Evolutionary conservation across 352 stramenopile species (phyloP), one percentile per base, ranked within the genome.

Genomic region (Phytophthora hibernalis): DNA sequence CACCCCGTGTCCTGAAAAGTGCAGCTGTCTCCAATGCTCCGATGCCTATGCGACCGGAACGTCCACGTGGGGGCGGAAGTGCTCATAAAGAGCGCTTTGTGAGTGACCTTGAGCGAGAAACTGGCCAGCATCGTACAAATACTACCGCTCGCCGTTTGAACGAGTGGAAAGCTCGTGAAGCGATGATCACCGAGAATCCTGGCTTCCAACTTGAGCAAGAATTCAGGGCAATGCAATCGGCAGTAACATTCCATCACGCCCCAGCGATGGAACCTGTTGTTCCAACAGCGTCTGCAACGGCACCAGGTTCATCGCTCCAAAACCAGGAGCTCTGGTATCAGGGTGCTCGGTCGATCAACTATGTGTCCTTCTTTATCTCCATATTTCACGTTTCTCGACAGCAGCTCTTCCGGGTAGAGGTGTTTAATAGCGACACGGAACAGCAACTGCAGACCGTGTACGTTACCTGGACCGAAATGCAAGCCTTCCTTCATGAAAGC

Each of bases 351-450:
- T 75, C 77, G 24, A 65, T 94, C 38, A 74, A 85, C 15, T 78
- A 85, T 51, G 67, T 85, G 28, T 82, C 80, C 28, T 88, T 94
- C 61, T 92, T 92, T 58, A 67, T 94, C n/a, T 87, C 86, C 16
- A 52, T 92, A 30, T 89, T 88, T 49, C 79, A 79, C 57, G 83
- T 89, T 16, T 73, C 75, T 50, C 88, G 76, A 72, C 82, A 92
- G 49, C 65, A 68, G 40, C 70, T 89, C 44, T 89, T 91, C 61
- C 80, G 83, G 16, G 80, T 94, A 26, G 84, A 94, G 44, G 64
- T 91, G 6, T 91, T 94, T 55, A 92, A 92, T 59, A 92, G 77
- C 61, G 83, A 94, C 54, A 91, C 79, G 15, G 86, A 94, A 43
- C 74, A 89, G 48, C 74, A 87, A 48, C 80, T 86, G 62, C 85